A percentile compares a stretch with the other conserved stretches of the same genome.
Evolutionary conservation across 768 basidiomycete species (phyloP).

Genomic region (Mrakia frigida): DNA sequence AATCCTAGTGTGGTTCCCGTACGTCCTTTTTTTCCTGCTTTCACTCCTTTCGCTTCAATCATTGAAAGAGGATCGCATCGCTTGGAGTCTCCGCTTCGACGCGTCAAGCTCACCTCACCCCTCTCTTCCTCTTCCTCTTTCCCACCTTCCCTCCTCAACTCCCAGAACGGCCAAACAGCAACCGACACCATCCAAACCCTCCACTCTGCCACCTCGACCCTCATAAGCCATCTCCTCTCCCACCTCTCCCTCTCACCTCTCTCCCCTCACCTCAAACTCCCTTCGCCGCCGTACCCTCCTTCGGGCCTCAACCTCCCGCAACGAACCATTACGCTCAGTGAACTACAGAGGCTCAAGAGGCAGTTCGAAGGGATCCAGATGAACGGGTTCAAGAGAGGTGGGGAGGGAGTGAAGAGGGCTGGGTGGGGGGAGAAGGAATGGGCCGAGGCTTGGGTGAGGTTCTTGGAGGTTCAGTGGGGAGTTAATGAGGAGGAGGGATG

Average conservation of each 20-base stretch:
- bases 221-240: conserved; percentile 67
- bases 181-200: conserved; percentile 79
- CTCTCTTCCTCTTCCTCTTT: neutral
- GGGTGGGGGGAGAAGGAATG: conserved; percentile 42
- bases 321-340: conserved; percentile 71
- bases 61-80: too few species aligned
- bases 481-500: conserved; percentile 3
- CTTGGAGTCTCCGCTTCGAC: too few species aligned
- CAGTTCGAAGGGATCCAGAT: conserved; percentile 88
- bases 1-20: conserved; percentile 76
- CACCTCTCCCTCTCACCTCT: conserved; percentile 54
- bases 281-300: conserved; percentile 41
- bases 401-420: conserved; percentile 37
- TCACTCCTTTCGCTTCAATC: too few species aligned
- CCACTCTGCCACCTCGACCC: conserved; percentile 65
- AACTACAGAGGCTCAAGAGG: conserved; percentile 80
- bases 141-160: neutral
- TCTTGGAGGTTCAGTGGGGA: conserved; percentile 44
- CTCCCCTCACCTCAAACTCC: conserved; percentile 52
- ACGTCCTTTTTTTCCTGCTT: conserved; percentile 42
- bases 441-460: conserved; percentile 45
- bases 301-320: conserved; percentile 60
- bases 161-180: conserved; percentile 72
- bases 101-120: neutral
- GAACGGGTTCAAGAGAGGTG: conserved; percentile 54